Evolutionary conservation across 768 basidiomycete species (phyloP).

Genomic region (Mycena capillaripes): DNA sequence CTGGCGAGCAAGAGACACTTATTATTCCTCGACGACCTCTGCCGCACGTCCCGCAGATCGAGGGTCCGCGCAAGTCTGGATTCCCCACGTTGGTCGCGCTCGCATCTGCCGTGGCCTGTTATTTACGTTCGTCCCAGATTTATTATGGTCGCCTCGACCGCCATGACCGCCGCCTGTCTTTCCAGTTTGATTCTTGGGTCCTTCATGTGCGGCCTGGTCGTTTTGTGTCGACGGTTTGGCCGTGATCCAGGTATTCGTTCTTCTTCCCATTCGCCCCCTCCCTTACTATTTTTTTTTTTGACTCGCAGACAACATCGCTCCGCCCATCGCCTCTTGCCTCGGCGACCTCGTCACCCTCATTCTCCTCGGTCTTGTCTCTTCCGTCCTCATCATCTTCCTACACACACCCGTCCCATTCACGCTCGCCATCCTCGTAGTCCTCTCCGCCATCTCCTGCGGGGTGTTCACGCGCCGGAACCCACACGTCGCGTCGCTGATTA

Average conservation of each 20-base stretch:
- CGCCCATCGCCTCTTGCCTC: conserved; percentile 92
- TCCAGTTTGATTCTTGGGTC: conserved; percentile 87
- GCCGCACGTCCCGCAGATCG: conserved; percentile 22
- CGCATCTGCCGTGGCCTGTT: neutral
- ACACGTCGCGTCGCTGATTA: conserved; percentile 78
- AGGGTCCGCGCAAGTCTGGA: conserved; percentile 48
- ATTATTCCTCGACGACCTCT: conserved; percentile 29
- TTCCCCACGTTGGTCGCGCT: conserved; percentile 50
- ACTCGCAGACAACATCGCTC: conserved; percentile 90
- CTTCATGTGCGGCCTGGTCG: conserved; percentile 91
- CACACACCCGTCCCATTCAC: conserved; percentile 77
- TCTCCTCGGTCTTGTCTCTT: conserved; percentile 83
- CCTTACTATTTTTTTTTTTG: neutral
- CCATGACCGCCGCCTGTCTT: conserved; percentile 86
- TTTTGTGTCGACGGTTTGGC: conserved; percentile 80
- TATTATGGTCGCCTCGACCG: conserved; percentile 79
- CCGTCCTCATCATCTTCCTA: conserved; percentile 76
- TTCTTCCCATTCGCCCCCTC: neutral
- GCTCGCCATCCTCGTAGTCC: conserved; percentile 62
- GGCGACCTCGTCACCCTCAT: conserved; percentile 94
- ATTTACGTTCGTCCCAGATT: conserved; percentile 62
- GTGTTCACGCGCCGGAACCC: conserved; percentile 74
- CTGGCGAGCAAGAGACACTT: conserved; percentile 20
- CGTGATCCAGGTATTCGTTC: conserved; percentile 83
- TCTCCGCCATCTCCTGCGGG: conserved; percentile 62